A percentile compares a stretch with the other conserved stretches of the same genome.
These are phyloP conservation scores for Zea luxurians DNA, from an alignment of 176 grass and related monocot genomes.

Conservation along the genomic window DNA sequence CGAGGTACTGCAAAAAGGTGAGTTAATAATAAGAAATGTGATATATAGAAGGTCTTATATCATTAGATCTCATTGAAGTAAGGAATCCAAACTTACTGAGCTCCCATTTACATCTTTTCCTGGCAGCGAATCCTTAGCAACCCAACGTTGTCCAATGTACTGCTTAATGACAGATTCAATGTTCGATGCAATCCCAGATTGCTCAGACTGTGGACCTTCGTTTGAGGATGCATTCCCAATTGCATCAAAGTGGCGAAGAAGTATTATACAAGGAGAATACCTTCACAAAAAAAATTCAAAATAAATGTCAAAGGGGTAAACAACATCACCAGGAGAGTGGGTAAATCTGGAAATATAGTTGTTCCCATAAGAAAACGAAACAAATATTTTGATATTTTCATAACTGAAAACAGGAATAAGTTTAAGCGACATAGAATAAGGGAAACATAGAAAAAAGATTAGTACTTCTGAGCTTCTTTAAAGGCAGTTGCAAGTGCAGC, in stretches of 20 bases:
- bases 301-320: constrained; percentile 32
- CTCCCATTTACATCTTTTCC: constrained; percentile 47
- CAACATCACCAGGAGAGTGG: background rate
- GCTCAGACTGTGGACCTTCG: constrained; percentile 73
- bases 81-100: constrained; percentile 50
- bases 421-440: constrained; percentile 12
- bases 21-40: too few relatives aligned
- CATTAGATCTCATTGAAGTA: constrained; percentile 22
- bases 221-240: constrained; percentile 76
- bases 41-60: constrained; percentile 11
- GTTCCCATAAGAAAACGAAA: constrained; percentile 24
- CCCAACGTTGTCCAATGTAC: constrained; percentile 61
- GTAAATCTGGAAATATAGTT: background rate
- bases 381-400: background rate
- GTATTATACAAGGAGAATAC: constrained; percentile 85
- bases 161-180: constrained; percentile 75
- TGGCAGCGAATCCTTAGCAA: constrained; percentile 43
- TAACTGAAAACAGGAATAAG: constrained; percentile 28
- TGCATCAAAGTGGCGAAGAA: constrained; percentile 81
- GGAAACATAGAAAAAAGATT: constrained; percentile 19
- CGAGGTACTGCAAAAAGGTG: too few relatives aligned
- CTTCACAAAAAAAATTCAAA: constrained; percentile 56
- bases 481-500: constrained; percentile 75
- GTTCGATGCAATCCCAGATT: constrained; percentile 68
- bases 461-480: constrained; percentile 82